Conservation (phyloP, 441 rosid species). For the Sinapis alba region DNA sequence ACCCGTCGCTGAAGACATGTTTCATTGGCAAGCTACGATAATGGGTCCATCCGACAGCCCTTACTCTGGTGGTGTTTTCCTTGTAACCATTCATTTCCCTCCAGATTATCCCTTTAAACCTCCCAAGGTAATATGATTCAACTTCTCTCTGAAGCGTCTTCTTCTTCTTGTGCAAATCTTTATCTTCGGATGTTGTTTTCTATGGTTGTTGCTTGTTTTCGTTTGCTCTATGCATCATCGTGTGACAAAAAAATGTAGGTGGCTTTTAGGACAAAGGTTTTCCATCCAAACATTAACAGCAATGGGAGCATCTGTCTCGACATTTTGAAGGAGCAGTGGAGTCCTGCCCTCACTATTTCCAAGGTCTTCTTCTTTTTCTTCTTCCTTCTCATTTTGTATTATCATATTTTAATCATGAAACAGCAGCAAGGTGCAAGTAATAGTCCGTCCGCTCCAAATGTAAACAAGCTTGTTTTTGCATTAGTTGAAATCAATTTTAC, state of each 20-base stretch:
- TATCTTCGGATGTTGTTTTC: background rate
- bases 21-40: constrained; percentile 93
- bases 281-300: constrained; percentile 61
- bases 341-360: constrained; percentile 55
- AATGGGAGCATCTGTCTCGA: constrained; percentile 47
- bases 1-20: constrained; percentile 90
- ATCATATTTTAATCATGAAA: background rate
- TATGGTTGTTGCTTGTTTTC: background rate
- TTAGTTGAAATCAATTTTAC: background rate
- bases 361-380: constrained; percentile 38
- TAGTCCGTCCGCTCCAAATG: background rate
- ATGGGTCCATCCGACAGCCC: constrained; percentile 93
- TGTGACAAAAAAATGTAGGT: constrained; percentile 49
- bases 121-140: constrained; percentile 58
- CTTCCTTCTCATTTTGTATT: background rate
- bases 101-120: constrained; percentile 92
- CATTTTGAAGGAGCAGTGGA: constrained; percentile 52
- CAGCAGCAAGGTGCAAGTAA: background rate
- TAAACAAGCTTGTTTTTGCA: too few species aligned
- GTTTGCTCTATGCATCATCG: too few species aligned
- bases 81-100: constrained; percentile 81
- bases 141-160: background rate
- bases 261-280: constrained; percentile 85
- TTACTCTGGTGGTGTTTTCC: constrained; percentile 82
- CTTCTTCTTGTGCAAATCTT: background rate